phyloP scores from a whole-genome alignment of 192 early-diverging fungal genomes.

The Borealophlyctis nickersoniae region DNA sequence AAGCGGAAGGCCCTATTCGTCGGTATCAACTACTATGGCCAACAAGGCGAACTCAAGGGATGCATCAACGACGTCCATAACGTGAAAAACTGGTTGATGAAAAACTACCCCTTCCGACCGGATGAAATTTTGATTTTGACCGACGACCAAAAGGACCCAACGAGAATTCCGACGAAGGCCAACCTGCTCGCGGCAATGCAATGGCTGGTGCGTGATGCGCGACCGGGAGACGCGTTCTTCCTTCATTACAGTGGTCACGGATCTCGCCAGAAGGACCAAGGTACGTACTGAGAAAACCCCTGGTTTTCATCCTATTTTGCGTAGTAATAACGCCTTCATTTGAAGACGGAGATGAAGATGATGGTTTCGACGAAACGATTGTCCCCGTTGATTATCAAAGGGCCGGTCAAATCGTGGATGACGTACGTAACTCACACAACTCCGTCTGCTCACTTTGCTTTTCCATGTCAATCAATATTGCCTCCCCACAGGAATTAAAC shows the following conservation, averaged over 20 bases:
- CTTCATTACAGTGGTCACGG: constrained; percentile 53
- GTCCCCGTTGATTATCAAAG: constrained; percentile 47
- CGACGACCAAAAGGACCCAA: constrained; percentile 39
- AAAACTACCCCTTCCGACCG: constrained; percentile 31
- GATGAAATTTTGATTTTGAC: constrained; percentile 36
- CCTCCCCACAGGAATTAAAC: constrained; percentile 38
- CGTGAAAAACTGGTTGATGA: constrained; percentile 35
- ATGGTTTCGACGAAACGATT: constrained; percentile 43
- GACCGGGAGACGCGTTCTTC: constrained; percentile 45
- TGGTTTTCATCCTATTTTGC: neutral
- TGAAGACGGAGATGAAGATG: constrained; percentile 39
- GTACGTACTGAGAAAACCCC: neutral
- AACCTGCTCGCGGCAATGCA: constrained; percentile 56
- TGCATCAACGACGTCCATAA: constrained; percentile 51
- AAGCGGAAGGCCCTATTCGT: constrained; percentile 40
- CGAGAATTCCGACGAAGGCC: constrained; percentile 33
- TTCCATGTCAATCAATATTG: neutral
- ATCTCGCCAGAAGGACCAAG: constrained; percentile 30
- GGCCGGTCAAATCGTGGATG: constrained; percentile 43
- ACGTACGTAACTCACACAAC: constrained; percentile 27
- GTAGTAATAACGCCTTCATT: neutral
- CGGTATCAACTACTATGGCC: constrained; percentile 48
- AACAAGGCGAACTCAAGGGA: constrained; percentile 11
- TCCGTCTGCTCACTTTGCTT: neutral
- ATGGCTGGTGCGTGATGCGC: constrained; percentile 42